Evolutionary conservation across 2,329 filamentous ascomycete genomes (phyloP).

Genomic region (Aspergillus pseudoviridinutans): DNA sequence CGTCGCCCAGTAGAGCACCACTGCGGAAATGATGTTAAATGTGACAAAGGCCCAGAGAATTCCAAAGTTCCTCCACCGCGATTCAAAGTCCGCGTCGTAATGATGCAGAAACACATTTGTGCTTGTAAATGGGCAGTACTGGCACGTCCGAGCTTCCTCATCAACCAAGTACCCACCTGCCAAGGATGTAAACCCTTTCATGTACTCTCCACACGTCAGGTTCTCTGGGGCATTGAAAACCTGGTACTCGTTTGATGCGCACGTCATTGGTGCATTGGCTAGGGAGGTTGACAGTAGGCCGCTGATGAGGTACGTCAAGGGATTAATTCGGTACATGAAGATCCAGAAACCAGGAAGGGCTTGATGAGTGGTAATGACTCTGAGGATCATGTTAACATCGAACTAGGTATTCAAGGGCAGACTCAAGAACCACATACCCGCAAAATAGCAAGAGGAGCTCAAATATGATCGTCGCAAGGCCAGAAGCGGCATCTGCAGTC

Average conservation of each 20-base stretch:
- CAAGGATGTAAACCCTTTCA: not conserved
- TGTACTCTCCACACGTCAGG: not conserved
- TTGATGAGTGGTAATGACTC: not conserved
- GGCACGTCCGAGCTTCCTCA: not conserved
- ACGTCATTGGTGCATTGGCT: not conserved
- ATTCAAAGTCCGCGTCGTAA: not conserved
- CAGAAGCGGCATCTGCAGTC: not conserved
- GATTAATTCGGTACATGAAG: not conserved
- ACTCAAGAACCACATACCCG: too few species aligned
- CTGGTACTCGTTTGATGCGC: not conserved
- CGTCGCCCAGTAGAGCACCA: slow-evolving; percentile 5
- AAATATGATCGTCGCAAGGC: not conserved
- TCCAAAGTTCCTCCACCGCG: not conserved
- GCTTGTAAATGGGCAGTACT: not conserved
- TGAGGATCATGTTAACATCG: slow-evolving; percentile 1
- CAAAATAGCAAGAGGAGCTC: too few species aligned
- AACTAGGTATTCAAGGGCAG: too few species aligned
- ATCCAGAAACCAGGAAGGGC: slow-evolving; percentile 8
- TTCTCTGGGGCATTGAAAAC: not conserved
- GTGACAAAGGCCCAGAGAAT: slow-evolving; percentile 23
- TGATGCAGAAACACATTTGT: not conserved
- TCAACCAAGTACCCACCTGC: not conserved
- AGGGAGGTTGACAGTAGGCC: not conserved
- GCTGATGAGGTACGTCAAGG: slow-evolving; percentile 21
- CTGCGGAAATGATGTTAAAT: slow-evolving; percentile 18